Evolutionary conservation across 257 asterid species (phyloP).

Genomic region (Nicotiana attenuata): DNA sequence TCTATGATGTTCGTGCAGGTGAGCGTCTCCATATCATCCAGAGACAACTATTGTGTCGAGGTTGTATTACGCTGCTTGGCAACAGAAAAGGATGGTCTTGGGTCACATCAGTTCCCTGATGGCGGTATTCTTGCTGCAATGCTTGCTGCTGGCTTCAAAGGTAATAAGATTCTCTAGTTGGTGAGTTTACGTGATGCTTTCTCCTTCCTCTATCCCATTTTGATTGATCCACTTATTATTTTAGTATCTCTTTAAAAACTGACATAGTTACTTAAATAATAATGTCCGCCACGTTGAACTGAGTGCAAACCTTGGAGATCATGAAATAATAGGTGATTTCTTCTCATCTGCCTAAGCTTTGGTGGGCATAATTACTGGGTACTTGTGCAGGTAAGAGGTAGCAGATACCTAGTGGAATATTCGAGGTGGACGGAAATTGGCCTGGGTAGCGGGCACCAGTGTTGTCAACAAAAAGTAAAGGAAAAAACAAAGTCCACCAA

Average conservation of each 20-base stretch:
- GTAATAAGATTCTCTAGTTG: slow-evolving; percentile 25
- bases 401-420: neutral
- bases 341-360: neutral
- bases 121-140: slow-evolving; percentile 84
- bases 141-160: slow-evolving; percentile 93
- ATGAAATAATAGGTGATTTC: neutral
- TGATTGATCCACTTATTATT: neutral
- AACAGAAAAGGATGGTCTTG: slow-evolving; percentile 86
- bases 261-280: neutral
- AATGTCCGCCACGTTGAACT: neutral
- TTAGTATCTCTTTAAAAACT: neutral
- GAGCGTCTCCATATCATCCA: slow-evolving; percentile 52
- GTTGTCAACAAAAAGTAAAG: too few species aligned
- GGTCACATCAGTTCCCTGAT: slow-evolving; percentile 66
- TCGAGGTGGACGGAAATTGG: too few species aligned
- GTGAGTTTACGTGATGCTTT: neutral
- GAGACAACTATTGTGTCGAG: slow-evolving; percentile 65
- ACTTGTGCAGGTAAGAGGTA: neutral
- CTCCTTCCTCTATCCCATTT: neutral
- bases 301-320: neutral
- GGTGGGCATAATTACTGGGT: neutral
- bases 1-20: slow-evolving; percentile 40
- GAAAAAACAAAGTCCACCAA: too few species aligned
- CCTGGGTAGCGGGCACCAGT: too few species aligned
- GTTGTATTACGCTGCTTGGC: slow-evolving; percentile 86